Base-by-base conservation (phyloP, 2,329 filamentous ascomycete species). In the Helotiales sp. region DNA sequence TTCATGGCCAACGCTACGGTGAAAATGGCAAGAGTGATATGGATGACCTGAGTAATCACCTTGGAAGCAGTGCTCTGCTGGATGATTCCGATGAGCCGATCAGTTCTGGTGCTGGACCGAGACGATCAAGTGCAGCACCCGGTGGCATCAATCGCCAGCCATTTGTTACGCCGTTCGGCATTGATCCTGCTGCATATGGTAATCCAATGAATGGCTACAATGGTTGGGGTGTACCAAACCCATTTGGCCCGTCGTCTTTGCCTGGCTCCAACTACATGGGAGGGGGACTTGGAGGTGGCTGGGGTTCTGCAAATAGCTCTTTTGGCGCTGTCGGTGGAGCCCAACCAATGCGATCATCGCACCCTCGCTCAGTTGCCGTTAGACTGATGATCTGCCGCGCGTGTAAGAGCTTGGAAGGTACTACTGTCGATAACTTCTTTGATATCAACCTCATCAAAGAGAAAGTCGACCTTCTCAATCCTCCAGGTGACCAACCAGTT, bases 51-150 rank as follows among this genome's bases (percentile, higher is more conserved):
- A 91, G 89, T 69, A 87, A 90, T 68, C 93, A 96, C 73, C 84
- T 99, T 28, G 96, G 96, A 13, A 98, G 95, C 79, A 94, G 93
- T 74, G 96, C 94, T 13, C 83, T 99, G 13, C 83, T 98, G 55
- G 90, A 90, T 69, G 93, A 96, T 75, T 89, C 78, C 74, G 92
- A 83, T 80, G 91, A 83, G 76, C 86, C 79, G 69, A 81, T 72
- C 75, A 78, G 66, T 67, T 69, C 66, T 75, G 80, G 64, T 72
- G 71, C 63, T 76, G 82, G 74, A 71, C 64, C 74, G 68, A 65
- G 76, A 75, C 75, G 78, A 22, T 73, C 74, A 24, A 76, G 75
- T 70, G 75, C 65, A 30, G 73, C 73, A 26, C 75, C 74, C 28
- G 72, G 72, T 20, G 74, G 70, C 49, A 50, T 72, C 17, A 67